Percentiles rank a stretch among this genome's conserved stretches.
phyloP scores from a whole-genome alignment of 148 eudicot genomes.

The Rheum nobile region DNA sequence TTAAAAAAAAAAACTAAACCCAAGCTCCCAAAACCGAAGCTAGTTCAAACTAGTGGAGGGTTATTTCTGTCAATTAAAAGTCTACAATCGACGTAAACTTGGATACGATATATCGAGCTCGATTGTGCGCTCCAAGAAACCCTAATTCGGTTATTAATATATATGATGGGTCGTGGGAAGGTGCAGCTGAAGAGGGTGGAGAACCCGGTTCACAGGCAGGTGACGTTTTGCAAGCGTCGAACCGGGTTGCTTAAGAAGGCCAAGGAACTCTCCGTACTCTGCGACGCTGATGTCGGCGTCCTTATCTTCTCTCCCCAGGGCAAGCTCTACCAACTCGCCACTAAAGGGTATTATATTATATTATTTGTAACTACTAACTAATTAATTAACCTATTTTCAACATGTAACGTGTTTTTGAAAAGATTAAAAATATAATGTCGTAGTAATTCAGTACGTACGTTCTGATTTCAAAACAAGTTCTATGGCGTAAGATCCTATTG shows the following conservation, averaged over 20 bases:
- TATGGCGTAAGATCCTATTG: no score
- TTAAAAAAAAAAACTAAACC: background rate
- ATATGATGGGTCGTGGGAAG: slow-evolving; percentile 33
- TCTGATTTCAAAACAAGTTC: no score
- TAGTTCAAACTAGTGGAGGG: slow-evolving; percentile 99
- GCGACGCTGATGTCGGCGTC: slow-evolving; percentile 83
- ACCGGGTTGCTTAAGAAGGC: slow-evolving; percentile 93
- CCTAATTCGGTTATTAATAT: background rate
- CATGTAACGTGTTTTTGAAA: no score
- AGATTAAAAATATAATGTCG: no score
- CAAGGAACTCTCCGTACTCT: slow-evolving; percentile 77
- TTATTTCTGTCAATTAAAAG: slow-evolving; percentile 21
- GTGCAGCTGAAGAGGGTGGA: slow-evolving; percentile 78
- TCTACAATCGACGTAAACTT: no score
- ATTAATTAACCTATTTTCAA: no score
- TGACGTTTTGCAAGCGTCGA: slow-evolving; percentile 89
- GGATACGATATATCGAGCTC: no score
- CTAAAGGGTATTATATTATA: slow-evolving; percentile 85
- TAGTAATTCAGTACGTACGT: no score
- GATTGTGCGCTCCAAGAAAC: no score
- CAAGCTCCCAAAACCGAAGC: slow-evolving; percentile 37
- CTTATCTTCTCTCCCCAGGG: slow-evolving; percentile 75
- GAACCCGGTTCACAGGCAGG: slow-evolving; percentile 89
- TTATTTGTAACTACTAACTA: no score
- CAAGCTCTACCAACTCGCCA: slow-evolving; percentile 86